A percentile compares a stretch with the other conserved stretches of the same genome.
Evolutionary conservation across 768 basidiomycete genomes (phyloP).

Genomic region (Collybiopsis luxurians): DNA sequence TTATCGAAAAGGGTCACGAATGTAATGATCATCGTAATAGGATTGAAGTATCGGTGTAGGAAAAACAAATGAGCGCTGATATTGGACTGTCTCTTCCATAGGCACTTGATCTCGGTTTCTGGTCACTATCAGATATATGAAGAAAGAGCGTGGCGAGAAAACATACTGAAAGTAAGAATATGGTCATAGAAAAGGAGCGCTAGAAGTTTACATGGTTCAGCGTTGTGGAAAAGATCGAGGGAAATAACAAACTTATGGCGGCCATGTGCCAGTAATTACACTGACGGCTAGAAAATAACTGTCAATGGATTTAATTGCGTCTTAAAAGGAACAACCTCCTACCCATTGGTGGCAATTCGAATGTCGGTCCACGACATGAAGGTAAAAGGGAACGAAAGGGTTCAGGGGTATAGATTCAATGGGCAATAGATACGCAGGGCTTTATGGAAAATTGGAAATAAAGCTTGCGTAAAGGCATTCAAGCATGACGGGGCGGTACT

Average conservation of each 20-base stretch:
- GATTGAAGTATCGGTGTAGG: not conserved
- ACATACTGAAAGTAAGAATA: not conserved
- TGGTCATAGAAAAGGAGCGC: not conserved
- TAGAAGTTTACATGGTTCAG: too few species aligned
- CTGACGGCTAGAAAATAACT: not conserved
- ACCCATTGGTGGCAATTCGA: not conserved
- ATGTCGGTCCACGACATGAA: not conserved
- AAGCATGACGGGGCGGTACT: too few species aligned
- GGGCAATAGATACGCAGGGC: too few species aligned
- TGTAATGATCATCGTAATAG: not conserved
- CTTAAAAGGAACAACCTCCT: too few species aligned
- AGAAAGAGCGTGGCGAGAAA: too few species aligned
- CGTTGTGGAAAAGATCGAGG: too few species aligned
- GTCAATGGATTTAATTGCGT: too few species aligned
- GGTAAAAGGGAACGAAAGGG: too few species aligned
- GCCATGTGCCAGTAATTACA: slow-evolving; percentile 2
- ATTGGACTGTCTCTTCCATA: not conserved
- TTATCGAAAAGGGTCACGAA: not conserved
- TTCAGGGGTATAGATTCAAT: too few species aligned
- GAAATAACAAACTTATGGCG: not conserved
- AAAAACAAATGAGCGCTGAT: not conserved
- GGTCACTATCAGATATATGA: not conserved
- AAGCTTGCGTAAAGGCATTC: too few species aligned
- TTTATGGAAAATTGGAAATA: too few species aligned
- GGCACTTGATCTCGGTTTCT: not conserved